Conservation (phyloP, 164 flowering plant genomes). For the Taxillus chinensis region DNA sequence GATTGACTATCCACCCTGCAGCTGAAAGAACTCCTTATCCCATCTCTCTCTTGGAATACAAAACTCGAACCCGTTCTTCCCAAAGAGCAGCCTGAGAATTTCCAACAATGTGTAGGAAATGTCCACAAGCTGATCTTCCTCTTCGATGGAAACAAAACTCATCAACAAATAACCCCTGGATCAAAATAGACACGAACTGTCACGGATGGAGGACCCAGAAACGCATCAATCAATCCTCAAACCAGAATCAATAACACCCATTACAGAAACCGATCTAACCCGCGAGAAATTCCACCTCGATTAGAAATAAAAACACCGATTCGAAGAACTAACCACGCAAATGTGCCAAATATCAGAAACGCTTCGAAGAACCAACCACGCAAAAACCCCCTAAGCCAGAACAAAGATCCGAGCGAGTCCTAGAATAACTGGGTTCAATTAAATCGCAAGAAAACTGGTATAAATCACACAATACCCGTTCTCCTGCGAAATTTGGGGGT, state of each 20-base stretch:
- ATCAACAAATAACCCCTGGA: constrained; percentile 24
- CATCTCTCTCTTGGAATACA: constrained; percentile 63
- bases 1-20: constrained; percentile 48
- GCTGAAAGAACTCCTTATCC: constrained; percentile 64
- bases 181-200: not conserved
- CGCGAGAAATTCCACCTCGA: too few relatives aligned
- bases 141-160: constrained; percentile 28
- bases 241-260: too few relatives aligned
- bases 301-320: too few relatives aligned
- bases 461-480: constrained; percentile 5
- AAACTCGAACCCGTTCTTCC: constrained; percentile 26
- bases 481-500: constrained; percentile 6
- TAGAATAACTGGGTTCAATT: not conserved
- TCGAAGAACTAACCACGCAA: too few relatives aligned
- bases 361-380: not conserved
- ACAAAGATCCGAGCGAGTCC: too few relatives aligned
- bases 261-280: too few relatives aligned
- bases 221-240: not conserved
- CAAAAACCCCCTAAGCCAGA: too few relatives aligned
- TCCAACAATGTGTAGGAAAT: constrained; percentile 26
- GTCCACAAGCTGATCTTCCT: constrained; percentile 35
- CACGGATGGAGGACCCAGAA: not conserved
- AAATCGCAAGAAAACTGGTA: constrained; percentile 10
- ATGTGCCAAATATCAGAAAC: not conserved
- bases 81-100: constrained; percentile 36